Conservation (phyloP, 148 eudicot species). For the Chenopodium berlandieri region DNA sequence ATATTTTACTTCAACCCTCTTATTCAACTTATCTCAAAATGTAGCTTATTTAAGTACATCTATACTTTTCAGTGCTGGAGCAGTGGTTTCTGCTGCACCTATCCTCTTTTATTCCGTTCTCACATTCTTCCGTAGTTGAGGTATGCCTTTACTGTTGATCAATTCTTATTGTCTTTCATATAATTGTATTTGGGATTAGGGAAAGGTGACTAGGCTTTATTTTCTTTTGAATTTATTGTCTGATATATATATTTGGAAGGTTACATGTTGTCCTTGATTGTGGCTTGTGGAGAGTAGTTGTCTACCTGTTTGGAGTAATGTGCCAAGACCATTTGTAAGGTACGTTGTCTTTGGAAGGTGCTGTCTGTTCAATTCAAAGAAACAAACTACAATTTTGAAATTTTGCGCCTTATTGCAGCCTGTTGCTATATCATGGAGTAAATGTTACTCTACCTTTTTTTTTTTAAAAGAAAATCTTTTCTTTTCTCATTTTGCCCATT, state of each 20-base stretch:
- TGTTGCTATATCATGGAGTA: not conserved
- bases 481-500: not conserved
- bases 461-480: too few species aligned
- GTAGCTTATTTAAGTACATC: conserved; percentile 2
- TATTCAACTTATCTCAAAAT: not conserved
- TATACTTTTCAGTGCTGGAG: conserved; percentile 77
- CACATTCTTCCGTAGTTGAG: conserved; percentile 54
- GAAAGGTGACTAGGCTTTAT: not conserved
- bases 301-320: not conserved
- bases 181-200: not conserved
- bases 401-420: not conserved
- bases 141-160: conserved; percentile 28
- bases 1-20: not conserved
- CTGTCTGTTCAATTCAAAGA: not conserved
- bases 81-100: conserved; percentile 88
- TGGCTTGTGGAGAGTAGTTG: not conserved
- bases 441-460: not conserved
- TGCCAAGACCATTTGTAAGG: not conserved
- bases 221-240: not conserved
- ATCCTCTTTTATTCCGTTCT: conserved; percentile 83
- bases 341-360: not conserved
- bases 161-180: not conserved
- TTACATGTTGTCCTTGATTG: not conserved
- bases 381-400: not conserved
- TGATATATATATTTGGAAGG: not conserved